Percentiles rank a stretch among this genome's conserved stretches.
phyloP scores from a whole-genome alignment of 345 rosid species.

The Reutealis trisperma region DNA sequence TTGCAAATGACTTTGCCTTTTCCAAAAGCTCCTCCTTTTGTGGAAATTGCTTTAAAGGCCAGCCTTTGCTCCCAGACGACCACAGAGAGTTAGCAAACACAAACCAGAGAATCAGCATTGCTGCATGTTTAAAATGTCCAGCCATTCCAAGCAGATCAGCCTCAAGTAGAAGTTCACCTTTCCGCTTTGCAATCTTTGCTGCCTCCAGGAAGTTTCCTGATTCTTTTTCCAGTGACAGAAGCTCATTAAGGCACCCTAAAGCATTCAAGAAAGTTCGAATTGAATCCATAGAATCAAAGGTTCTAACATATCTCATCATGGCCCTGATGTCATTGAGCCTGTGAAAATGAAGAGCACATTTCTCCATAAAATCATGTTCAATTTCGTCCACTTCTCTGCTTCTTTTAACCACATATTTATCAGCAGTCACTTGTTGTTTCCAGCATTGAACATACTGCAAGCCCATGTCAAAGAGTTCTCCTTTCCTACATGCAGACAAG shows the following conservation, averaged over 20 bases:
- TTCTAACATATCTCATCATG: constrained; percentile 35
- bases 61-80: constrained; percentile 41
- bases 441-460: constrained; percentile 37
- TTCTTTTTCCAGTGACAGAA: constrained; percentile 29
- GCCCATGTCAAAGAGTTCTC: constrained; percentile 46
- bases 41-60: constrained; percentile 48
- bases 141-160: constrained; percentile 44
- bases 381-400: constrained; percentile 25
- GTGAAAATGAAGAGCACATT: constrained; percentile 38
- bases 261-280: constrained; percentile 14
- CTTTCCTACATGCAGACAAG: constrained; percentile 33
- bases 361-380: constrained; percentile 41
- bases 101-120: constrained; percentile 32
- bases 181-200: constrained; percentile 30
- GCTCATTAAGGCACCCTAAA: constrained; percentile 27
- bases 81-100: constrained; percentile 47
- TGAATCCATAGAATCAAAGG: constrained; percentile 15
- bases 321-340: constrained; percentile 1
- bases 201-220: constrained; percentile 30
- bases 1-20: constrained; percentile 41
- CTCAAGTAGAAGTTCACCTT: constrained; percentile 37
- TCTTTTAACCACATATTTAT: not conserved
- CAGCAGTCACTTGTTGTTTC: constrained; percentile 29
- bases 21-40: constrained; percentile 34
- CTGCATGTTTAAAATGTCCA: constrained; percentile 35